phyloP scores from a whole-genome alignment of 2,329 filamentous ascomycete genomes.

The Mycosphaerelloides madeirae region DNA sequence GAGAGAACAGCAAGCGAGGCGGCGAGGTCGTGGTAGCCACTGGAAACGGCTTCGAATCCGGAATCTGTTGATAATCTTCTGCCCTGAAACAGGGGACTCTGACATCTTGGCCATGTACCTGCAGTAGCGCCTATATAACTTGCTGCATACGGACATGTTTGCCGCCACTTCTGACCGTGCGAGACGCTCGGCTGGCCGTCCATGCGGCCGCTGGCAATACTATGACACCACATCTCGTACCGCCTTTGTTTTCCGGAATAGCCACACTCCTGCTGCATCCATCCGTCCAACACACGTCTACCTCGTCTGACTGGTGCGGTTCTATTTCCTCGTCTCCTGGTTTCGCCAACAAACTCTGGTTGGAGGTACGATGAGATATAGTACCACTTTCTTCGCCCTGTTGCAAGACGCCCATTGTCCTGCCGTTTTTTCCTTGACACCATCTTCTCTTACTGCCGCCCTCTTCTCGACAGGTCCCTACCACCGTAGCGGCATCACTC shows the following conservation, averaged over 20 bases:
- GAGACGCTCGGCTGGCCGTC: constrained; percentile 12
- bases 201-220: constrained; percentile 12
- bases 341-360: constrained; percentile 2
- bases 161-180: constrained; percentile 12
- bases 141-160: constrained; percentile 6
- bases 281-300: constrained; percentile 7
- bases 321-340: constrained; percentile 3
- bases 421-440: constrained; percentile 26
- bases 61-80: too few species aligned
- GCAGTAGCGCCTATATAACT: constrained; percentile 8
- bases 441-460: constrained; percentile 7
- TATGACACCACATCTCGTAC: constrained; percentile 7
- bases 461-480: constrained; percentile 11
- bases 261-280: constrained; percentile 7
- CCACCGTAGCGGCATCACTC: constrained; percentile 42
- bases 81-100: constrained; percentile 10
- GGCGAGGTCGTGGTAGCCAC: not conserved
- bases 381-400: constrained; percentile 1
- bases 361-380: constrained; percentile 1
- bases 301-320: constrained; percentile 11
- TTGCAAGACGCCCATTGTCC: constrained; percentile 13
- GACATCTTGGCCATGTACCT: constrained; percentile 4
- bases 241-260: too few species aligned
- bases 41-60: not conserved
- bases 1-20: not conserved